Evolutionary conservation across 257 asterid genomes (phyloP).

Genomic region (Solanum corneliomulleri): DNA sequence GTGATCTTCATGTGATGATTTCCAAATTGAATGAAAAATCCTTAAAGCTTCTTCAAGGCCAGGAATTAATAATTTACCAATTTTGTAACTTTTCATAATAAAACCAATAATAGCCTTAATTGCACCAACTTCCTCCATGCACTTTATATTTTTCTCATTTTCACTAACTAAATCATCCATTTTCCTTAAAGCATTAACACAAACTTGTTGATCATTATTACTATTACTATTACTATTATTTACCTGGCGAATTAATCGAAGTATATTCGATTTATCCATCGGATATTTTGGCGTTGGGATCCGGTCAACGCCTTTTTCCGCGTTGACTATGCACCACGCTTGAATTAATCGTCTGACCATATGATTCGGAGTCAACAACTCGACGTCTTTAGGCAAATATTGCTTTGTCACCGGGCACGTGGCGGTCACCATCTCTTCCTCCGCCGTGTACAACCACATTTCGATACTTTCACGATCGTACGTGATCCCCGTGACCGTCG

Average conservation of each 20-base stretch:
- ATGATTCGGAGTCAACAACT: conserved; percentile 51
- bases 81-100: conserved; percentile 9
- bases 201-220: neutral
- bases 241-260: conserved; percentile 9
- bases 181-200: conserved; percentile 14
- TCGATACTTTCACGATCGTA: conserved; percentile 60
- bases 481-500: conserved; percentile 46
- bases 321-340: conserved; percentile 36
- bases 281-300: conserved; percentile 32
- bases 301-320: conserved; percentile 9
- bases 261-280: neutral
- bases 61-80: neutral
- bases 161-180: conserved; percentile 24
- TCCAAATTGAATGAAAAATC: conserved; percentile 15
- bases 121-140: conserved; percentile 26
- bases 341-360: conserved; percentile 41
- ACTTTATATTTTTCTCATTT: conserved; percentile 14
- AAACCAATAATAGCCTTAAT: neutral
- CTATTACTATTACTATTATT: neutral
- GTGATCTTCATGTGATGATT: neutral
- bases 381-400: conserved; percentile 11
- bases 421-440: neutral
- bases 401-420: conserved; percentile 59
- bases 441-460: conserved; percentile 25
- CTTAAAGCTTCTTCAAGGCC: conserved; percentile 30